Evolutionary conservation across 495 filamentous ascomycete species (phyloP), one percentile per base, ranked within the genome.

Genomic region (Hamigera avellanea): DNA sequence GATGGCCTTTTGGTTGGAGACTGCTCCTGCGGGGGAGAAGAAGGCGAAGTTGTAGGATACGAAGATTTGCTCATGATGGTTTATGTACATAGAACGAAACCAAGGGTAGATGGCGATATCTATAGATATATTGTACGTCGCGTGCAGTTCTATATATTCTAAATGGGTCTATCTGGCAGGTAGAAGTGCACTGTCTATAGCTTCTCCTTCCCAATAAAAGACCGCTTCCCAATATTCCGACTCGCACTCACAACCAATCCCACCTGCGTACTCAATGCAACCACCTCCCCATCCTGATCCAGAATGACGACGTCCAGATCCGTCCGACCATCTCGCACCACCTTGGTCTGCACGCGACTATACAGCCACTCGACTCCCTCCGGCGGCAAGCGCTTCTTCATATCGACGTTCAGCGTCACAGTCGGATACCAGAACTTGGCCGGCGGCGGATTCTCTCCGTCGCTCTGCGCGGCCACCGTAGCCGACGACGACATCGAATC

Each of bases 381-480:
- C 12, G 54, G 50, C 5, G 76, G 76, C 31, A 84, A 53, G 12
- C 55, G 46, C 45, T 72, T 75, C 60, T 85, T 84, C 33, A 80
- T 56, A 42, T 85, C 80, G 17, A 85, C 41, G 42, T 75, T 77
- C 54, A 86, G 54, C 14, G 80, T 64, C 12, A 91, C 56, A 2
- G 83, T 93, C 0, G 83, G 84, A 59, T 87, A 89, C 86, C 86
- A 89, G 46, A 68, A 70, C 34, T 9, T 23, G 5, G 21, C 21
- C 21, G 55, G 57, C 7, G 56, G 57, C 30, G 37, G 56, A 14
- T 32, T 27, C 5, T 41, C 42, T 5, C 19, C 25, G 26, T 35
- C 34, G 19, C 46, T 44, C 31, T 53, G 33, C 32, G 31, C 45
- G n/a, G 43, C 50, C 33, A 25, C 38, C 9, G 42, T 47, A 8